Evolutionary conservation across 2,329 filamentous ascomycete genomes (phyloP), one percentile per base, ranked within the genome.

Genomic region (Paecilomyces variotii): DNA sequence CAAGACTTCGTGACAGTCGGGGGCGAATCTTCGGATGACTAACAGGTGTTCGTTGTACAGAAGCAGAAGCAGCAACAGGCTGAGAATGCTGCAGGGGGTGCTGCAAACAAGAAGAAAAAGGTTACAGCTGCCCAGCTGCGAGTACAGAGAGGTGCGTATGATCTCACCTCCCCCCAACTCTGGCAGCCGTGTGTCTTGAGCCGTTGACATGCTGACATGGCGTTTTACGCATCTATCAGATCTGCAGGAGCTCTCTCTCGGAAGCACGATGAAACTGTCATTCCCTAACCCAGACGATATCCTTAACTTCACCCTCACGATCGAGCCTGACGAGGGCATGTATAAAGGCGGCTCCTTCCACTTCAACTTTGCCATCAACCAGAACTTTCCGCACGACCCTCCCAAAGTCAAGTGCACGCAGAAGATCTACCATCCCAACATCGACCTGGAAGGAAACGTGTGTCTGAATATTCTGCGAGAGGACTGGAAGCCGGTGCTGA

Each of bases 391-490:
- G 0, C 94, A 97, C 78, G 92, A 97, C 74, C 92, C 94, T 62
- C 94, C 94, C 24, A 97, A 97, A 78, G 94, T 99, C 67, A 94
- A 90, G 71, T 97, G 94, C 79, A 89, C 87, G 66, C 90, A 99
- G 78, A 97, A 96, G 82, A 97, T 99, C 68, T 99, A 99, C 79
- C 94, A 99, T 74, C 94, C 94, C 4, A 99, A 99, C 76, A 99
- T 99, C 72, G 94, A 99, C 71, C 83, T 96, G 49, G 91, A 97
- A 73, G 94, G 94, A 67, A 99, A 99, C 72, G 92, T 99, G 62
- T 99, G 94, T 79, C 78, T 99, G 70, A 99, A 99, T 74, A 99
- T 99, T 68, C 77, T 99, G 70, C 82, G 94, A 62, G 94, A 99
- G 78, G 94, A 99, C 79, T 99, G 94, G 94, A 99, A 97, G 81